Evolutionary conservation across 1,284 basidiomycete species (phyloP).

Genomic region (Apiotrichum porosum): DNA sequence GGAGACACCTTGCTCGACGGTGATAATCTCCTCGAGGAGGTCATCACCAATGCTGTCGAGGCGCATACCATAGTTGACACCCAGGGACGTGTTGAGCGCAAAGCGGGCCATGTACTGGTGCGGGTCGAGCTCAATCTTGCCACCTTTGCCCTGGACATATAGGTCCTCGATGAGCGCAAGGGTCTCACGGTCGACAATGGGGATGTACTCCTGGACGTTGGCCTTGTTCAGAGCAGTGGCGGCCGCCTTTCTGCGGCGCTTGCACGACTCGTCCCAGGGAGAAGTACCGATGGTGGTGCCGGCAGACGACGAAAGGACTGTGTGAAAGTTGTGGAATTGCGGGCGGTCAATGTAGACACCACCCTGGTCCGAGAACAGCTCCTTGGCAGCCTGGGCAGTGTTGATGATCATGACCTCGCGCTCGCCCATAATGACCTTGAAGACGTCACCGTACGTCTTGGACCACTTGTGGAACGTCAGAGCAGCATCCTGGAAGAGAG

Average conservation of each 20-base stretch:
- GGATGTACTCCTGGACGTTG: constrained; percentile 14
- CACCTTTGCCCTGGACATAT: constrained; percentile 11
- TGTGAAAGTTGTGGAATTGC: constrained; percentile 19
- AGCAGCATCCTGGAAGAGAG: constrained; percentile 10
- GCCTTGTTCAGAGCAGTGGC: constrained; percentile 17
- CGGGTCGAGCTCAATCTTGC: constrained; percentile 13
- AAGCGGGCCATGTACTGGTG: constrained; percentile 12
- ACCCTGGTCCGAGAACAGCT: constrained; percentile 17
- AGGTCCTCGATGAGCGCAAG: constrained; percentile 20
- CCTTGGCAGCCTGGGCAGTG: constrained; percentile 17
- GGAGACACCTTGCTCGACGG: constrained; percentile 11
- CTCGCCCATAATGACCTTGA: constrained; percentile 21
- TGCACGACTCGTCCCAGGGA: constrained; percentile 20
- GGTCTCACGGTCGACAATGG: constrained; percentile 19
- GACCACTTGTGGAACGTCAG: constrained; percentile 17
- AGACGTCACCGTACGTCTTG: constrained; percentile 19
- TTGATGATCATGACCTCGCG: constrained; percentile 21
- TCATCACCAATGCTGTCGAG: constrained; percentile 11
- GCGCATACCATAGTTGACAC: constrained; percentile 18
- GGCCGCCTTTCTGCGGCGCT: constrained; percentile 18
- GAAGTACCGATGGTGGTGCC: constrained; percentile 19
- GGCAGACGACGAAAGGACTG: constrained; percentile 10
- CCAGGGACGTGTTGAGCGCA: constrained; percentile 17
- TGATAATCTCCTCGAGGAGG: constrained; percentile 15
- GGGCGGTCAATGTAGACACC: constrained; percentile 17